A percentile compares a stretch with the other conserved stretches of the same genome.
These are phyloP conservation scores for Pyricularia pennisetigena DNA, from an alignment of 2,329 filamentous ascomycete species.

Conservation along the genomic window DNA sequence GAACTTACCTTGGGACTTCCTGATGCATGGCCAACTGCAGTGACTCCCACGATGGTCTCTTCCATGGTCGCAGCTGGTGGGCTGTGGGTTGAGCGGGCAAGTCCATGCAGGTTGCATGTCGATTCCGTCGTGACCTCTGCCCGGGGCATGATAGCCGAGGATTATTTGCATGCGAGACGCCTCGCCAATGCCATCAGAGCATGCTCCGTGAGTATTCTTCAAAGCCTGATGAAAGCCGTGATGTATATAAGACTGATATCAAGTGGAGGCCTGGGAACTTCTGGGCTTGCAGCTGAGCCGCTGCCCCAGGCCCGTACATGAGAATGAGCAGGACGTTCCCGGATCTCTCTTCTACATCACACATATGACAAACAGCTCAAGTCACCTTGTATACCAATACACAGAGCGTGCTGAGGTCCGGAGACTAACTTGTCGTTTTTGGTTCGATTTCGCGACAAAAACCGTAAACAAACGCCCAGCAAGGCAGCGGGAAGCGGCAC, in stretches of 20 bases:
- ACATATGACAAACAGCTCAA: background rate
- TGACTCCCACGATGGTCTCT: background rate
- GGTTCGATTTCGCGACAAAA: background rate
- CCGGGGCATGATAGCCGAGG: background rate
- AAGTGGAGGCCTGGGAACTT: slow-evolving; percentile 1
- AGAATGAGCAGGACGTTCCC: background rate
- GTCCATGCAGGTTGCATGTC: slow-evolving; percentile 13
- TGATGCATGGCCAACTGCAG: background rate
- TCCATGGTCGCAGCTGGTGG: background rate
- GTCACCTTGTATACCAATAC: background rate
- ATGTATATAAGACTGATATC: background rate
- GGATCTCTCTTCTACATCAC: slow-evolving; percentile 2
- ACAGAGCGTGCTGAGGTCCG: background rate
- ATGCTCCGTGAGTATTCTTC: background rate
- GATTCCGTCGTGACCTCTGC: slow-evolving; percentile 20
- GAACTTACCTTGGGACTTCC: background rate
- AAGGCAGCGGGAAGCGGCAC: background rate
- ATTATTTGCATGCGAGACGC: background rate
- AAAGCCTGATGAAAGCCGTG: too few relatives aligned
- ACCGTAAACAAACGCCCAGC: background rate
- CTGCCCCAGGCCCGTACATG: background rate
- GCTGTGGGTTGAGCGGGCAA: slow-evolving; percentile 4
- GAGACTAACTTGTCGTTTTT: background rate
- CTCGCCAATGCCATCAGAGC: slow-evolving; percentile 1
- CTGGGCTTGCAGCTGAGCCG: slow-evolving; percentile 1